These are phyloP conservation scores for Pleomassaria siparia DNA, from an alignment of 2,329 filamentous ascomycete genomes.

Conservation along the genomic window DNA sequence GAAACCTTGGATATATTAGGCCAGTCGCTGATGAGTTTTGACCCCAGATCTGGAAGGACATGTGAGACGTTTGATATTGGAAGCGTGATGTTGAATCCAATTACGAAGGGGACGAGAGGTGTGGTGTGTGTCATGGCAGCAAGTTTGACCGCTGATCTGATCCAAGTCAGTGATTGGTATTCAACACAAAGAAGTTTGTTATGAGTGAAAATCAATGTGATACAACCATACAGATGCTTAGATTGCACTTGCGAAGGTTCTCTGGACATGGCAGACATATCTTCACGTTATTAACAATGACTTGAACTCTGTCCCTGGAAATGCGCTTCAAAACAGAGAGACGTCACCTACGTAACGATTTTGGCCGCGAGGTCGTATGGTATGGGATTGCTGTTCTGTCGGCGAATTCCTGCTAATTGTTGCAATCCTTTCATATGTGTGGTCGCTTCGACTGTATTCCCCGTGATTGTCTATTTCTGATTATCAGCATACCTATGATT, in stretches of 20 bases:
- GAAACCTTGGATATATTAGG: background rate
- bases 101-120: background rate
- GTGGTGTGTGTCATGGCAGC: background rate
- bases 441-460: background rate
- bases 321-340: no score
- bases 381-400: background rate
- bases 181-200: background rate
- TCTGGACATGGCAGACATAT: no score
- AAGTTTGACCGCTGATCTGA: background rate
- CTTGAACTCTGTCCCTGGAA: no score
- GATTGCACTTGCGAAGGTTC: no score
- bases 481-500: background rate
- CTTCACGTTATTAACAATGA: no score
- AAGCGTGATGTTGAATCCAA: background rate
- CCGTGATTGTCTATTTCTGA: background rate
- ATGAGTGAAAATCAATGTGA: no score
- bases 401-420: background rate
- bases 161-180: background rate
- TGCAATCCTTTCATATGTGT: background rate
- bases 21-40: background rate
- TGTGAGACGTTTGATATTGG: background rate
- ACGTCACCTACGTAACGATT: background rate
- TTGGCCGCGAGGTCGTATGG: background rate
- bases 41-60: background rate
- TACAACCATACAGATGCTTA: no score